Base-by-base conservation (phyloP, 2,329 filamentous ascomycete species). In the Hypoxylon sp. region DNA sequence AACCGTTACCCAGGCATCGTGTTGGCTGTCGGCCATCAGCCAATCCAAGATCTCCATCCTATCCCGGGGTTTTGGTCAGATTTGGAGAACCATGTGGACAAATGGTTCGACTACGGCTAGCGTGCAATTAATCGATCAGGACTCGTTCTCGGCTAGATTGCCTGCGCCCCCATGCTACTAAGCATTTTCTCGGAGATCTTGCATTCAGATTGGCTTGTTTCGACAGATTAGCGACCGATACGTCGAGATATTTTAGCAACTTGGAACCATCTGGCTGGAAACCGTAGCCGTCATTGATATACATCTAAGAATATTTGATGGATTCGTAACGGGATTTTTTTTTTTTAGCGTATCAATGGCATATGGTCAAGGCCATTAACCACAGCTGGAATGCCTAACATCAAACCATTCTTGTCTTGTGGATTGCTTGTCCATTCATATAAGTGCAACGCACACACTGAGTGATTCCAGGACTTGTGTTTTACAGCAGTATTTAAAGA, bases 71-170 rank as follows among this genome's bases (percentile, higher is more conserved):
- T 68, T 68, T 68, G 68, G 65, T 70, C 65, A 66, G 68, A 70
- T 70, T 70, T 68, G 65, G 68, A 68, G 68, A 70, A 68, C 65
- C 68, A 70, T 70, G 68, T 70, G 65, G 65, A 63, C 68, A 64
- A 68, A 60, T 68, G 58, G 68, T 64, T 70, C 65, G 56, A 68
- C 68, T 68, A 13, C 51, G 68, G 65, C 47, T 70, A 68, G 68
- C 62, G 68, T 70, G 68, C 52, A 70, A 70, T 68, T 58, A 65
- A 68, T 70, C 68, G 68, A 70, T 70, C 68, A 70, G 53, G 65
- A 63, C 62, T 68, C 51, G 46, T 63, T 50, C 58, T 70, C 68
- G 68, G 68, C 68, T 70, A 70, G 68, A 70, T 70, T 70, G 50
- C 68, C 58, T 70, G 51, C 62, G 62, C 68, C 68, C 67, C 68